Evolutionary conservation across 371 early-diverging fungal genomes (phyloP).

Genomic region (Nosema muscidifuracis): DNA sequence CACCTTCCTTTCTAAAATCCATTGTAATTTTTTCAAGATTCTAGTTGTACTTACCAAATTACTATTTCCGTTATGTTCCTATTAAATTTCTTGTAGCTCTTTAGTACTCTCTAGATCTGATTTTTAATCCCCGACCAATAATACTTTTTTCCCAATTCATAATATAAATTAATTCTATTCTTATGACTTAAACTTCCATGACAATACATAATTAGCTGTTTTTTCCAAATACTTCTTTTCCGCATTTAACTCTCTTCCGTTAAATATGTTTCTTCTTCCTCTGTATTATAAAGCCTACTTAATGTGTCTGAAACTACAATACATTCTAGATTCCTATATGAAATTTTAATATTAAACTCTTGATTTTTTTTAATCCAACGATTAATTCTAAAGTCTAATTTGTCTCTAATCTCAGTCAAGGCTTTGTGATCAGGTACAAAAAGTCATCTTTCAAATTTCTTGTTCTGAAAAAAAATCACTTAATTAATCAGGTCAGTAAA

Average conservation of each 20-base stretch:
- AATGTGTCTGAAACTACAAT: constrained; percentile 36
- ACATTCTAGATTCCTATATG: constrained; percentile 32
- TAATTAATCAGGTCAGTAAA: too few relatives aligned
- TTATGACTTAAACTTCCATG: constrained; percentile 18
- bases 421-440: constrained; percentile 58
- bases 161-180: not conserved
- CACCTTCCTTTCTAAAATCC: not conserved
- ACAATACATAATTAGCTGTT: not conserved
- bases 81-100: constrained; percentile 23
- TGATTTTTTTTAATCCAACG: constrained; percentile 33
- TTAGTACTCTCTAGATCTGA: not conserved
- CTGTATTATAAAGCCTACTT: constrained; percentile 25
- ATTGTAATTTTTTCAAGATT: not conserved
- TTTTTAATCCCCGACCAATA: constrained; percentile 30
- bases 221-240: too few relatives aligned
- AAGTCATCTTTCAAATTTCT: too few relatives aligned
- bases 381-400: constrained; percentile 25
- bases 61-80: not conserved
- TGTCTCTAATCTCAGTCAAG: constrained; percentile 28
- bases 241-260: not conserved
- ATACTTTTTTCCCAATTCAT: constrained; percentile 8
- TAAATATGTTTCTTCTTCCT: not conserved
- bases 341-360: constrained; percentile 26
- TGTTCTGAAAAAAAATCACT: too few relatives aligned
- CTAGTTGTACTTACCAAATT: not conserved